Base-by-base conservation (phyloP, 2,329 filamentous ascomycete species). In the Alternaria brassicicola region DNA sequence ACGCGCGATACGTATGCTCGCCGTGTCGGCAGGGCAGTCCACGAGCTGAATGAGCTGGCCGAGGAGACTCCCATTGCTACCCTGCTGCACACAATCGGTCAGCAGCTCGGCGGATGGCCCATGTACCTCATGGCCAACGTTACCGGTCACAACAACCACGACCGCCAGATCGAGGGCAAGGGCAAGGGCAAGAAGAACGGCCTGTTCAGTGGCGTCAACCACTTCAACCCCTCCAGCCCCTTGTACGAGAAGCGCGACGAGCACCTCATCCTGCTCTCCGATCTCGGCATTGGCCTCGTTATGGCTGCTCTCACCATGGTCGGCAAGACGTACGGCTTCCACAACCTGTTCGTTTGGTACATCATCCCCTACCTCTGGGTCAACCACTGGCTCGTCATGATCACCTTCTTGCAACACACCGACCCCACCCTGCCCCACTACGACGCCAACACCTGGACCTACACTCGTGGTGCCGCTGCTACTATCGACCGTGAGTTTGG, bases 331-430 rank as follows among this genome's bases (percentile, higher is more conserved):
- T 97, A 89, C 70, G 95, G 95, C 74, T 94, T 88, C 84, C 78
- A 83, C 76, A 98, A 97, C 83, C 83, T 98, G 77, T 81, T 91
- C 59, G 90, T 99, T 63, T 98, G 95, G 94, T 99, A 99, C 82
- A 88, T 93, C 74, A 76, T 96, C 58, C 95, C 95, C 35, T 99
- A 98, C 79, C 84, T 97, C 61, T 97, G 94, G 94, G 93, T 97
- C 55, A 96, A 98, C 86, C 93, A 97, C 87, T 98, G 94, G 94
- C 90, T 98, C 55, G 93, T 98, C 68, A 93, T 93, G 78, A 98
- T 98, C 79, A 98, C 94, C 69, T 98, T 88, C 86, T 88, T 98
- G 63, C 94, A 98, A 82, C 94, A 98, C 86, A 97, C 94, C 75
- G 93, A 98, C 78, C 93, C 93, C 46, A 88, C 90, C 39, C 90